A percentile compares a stretch with the other conserved stretches of the same genome.
phyloP scores from a whole-genome alignment of 495 filamentous ascomycete genomes.

The Trypethelium eluteriae region DNA sequence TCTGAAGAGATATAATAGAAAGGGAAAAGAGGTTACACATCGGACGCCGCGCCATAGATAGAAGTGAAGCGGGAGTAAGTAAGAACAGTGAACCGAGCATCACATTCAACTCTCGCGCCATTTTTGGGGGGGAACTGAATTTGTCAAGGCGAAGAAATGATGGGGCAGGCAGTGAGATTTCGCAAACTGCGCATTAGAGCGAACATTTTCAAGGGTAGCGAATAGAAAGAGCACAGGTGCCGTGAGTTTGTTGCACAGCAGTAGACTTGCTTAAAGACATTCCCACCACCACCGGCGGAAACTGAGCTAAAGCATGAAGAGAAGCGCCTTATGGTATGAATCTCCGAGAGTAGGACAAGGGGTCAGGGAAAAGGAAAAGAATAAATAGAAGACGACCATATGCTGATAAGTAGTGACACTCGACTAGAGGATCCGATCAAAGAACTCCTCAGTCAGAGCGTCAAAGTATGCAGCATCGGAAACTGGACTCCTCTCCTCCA shows the following conservation, averaged over 20 bases:
- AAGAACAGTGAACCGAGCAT: constrained; percentile 2
- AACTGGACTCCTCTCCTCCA: constrained; percentile 7
- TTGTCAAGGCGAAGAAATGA: neutral
- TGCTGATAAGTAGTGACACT: constrained; percentile 1
- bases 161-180: neutral
- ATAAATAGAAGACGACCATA: constrained; percentile 1
- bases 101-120: neutral
- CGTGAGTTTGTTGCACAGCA: neutral
- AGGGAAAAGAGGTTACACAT: constrained; percentile 8
- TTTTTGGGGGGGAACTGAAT: neutral
- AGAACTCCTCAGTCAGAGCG: neutral
- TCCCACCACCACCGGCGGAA: constrained; percentile 1
- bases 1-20: neutral
- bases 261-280: neutral
- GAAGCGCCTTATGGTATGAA: neutral
- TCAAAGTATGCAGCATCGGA: neutral
- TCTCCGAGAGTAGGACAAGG: neutral
- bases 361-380: neutral
- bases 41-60: constrained; percentile 1
- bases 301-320: neutral
- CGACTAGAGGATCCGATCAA: neutral
- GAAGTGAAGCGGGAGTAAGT: neutral
- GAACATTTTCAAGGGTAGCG: neutral
- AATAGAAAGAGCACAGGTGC: neutral
- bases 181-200: constrained; percentile 3